A percentile compares a stretch with the other conserved stretches of the same genome.
phyloP scores from a whole-genome alignment of 176 grass and related monocot species.

The Bonia amplexicaulis region DNA sequence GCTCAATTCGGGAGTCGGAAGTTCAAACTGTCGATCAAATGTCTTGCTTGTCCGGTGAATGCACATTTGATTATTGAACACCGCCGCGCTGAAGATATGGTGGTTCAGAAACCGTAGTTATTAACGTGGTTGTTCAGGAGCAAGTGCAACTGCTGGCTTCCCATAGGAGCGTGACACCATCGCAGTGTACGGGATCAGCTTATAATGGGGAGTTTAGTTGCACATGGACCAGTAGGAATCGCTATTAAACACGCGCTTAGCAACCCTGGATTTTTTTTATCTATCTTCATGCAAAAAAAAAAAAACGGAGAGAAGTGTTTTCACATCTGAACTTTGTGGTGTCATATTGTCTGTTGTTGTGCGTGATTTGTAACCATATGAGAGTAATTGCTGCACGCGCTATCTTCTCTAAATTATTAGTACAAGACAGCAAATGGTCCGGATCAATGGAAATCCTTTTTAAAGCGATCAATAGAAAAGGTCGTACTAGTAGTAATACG shows the following conservation, averaged over 20 bases:
- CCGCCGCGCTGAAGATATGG: not conserved
- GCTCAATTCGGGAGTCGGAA: not conserved
- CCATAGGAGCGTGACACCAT: not conserved
- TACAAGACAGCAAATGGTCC: not conserved
- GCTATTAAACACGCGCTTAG: not conserved
- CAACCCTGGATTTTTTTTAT: not conserved
- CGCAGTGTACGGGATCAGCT: not conserved
- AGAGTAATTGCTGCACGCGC: not conserved
- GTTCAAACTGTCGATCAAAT: constrained; percentile 17
- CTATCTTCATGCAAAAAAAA: not conserved
- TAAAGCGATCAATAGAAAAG: not conserved
- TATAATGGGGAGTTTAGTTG: not conserved
- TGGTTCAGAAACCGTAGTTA: not conserved
- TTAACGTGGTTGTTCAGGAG: not conserved
- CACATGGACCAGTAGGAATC: not conserved
- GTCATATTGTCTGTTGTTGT: not conserved
- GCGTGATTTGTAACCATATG: not conserved
- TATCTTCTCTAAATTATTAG: not conserved
- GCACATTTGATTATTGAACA: constrained; percentile 10
- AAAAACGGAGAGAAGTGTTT: not conserved
- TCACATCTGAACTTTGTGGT: not conserved
- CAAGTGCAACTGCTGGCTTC: constrained; percentile 16
- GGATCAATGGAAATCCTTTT: not conserved
- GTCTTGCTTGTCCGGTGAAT: constrained; percentile 23
- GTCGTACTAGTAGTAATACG: not conserved